Evolutionary conservation across 106 monocot genomes (phyloP).

Genomic region (Posidonia australis): DNA sequence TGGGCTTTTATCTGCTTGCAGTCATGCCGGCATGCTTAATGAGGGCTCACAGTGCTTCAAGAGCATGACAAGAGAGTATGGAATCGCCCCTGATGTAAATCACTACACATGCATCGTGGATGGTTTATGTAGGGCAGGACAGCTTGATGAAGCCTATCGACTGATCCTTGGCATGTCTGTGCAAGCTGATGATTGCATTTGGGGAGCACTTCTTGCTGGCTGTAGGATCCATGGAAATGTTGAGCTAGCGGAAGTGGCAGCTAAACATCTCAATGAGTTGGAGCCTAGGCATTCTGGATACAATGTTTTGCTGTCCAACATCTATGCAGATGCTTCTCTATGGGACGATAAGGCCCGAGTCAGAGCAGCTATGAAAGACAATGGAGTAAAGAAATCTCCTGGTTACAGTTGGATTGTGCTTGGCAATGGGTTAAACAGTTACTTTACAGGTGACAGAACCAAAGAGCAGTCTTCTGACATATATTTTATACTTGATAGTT

Average conservation of each 20-base stretch:
- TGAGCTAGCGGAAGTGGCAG: slow-evolving; percentile 55
- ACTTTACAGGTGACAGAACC: slow-evolving; percentile 31
- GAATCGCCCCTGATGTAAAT: slow-evolving; percentile 39
- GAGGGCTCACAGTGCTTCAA: slow-evolving; percentile 47
- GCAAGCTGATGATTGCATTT: slow-evolving; percentile 55
- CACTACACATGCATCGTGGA: slow-evolving; percentile 79
- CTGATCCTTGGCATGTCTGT: slow-evolving; percentile 59
- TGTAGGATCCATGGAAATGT: slow-evolving; percentile 61
- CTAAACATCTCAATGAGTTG: slow-evolving; percentile 35
- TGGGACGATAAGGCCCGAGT: slow-evolving; percentile 34
- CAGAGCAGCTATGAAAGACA: slow-evolving; percentile 40
- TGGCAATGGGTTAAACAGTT: slow-evolving; percentile 33
- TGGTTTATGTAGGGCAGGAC: slow-evolving; percentile 46
- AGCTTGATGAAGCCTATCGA: slow-evolving; percentile 43
- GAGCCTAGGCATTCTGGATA: slow-evolving; percentile 64
- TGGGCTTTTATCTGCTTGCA: slow-evolving; percentile 50
- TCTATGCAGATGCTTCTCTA: slow-evolving; percentile 54
- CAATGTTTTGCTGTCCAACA: slow-evolving; percentile 61
- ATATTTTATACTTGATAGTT: slow-evolving; percentile 32
- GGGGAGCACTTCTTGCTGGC: slow-evolving; percentile 57
- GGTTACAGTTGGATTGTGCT: slow-evolving; percentile 57
- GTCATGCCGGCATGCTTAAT: slow-evolving; percentile 56
- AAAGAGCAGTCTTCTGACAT: slow-evolving; percentile 21
- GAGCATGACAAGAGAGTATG: slow-evolving; percentile 38
- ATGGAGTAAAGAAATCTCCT: slow-evolving; percentile 45